phyloP scores from a whole-genome alignment of 2,329 filamentous ascomycete genomes.

The Cladosporium colombiae region DNA sequence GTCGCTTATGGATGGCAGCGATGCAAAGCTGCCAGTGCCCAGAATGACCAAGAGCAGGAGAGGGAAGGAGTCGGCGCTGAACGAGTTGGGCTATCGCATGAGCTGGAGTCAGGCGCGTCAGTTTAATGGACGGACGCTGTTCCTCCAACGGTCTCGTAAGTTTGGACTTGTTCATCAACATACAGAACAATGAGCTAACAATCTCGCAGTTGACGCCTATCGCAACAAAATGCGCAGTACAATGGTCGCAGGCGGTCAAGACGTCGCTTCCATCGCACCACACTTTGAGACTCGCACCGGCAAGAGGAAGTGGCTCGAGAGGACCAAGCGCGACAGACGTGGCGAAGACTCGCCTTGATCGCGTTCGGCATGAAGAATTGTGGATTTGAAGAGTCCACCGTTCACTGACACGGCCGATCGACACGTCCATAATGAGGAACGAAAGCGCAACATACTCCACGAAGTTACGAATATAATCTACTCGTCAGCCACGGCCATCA shows the following conservation, averaged over 20 bases:
- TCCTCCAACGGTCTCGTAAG: conserved; percentile 88
- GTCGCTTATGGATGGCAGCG: conserved; percentile 63
- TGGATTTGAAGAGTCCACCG: background rate
- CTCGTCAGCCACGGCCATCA: background rate
- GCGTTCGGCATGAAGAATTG: background rate
- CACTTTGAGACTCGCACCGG: conserved; percentile 89
- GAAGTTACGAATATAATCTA: background rate
- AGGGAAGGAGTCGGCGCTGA: conserved; percentile 82
- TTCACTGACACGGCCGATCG: background rate
- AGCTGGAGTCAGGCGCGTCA: conserved; percentile 94
- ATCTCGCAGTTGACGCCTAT: conserved; percentile 77
- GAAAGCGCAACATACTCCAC: background rate
- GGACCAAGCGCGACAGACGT: conserved; percentile 40
- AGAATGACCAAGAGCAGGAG: conserved; percentile 69
- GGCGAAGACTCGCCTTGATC: conserved; percentile 18
- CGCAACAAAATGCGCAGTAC: conserved; percentile 85
- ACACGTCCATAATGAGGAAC: conserved; percentile 1
- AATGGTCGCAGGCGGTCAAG: conserved; percentile 76
- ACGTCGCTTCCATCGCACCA: conserved; percentile 70
- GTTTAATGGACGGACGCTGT: conserved; percentile 82
- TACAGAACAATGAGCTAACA: background rate
- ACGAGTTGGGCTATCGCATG: conserved; percentile 92
- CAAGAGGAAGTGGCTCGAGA: conserved; percentile 64
- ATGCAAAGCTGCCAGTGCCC: conserved; percentile 74
- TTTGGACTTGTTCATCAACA: conserved; percentile 35